Evolutionary conservation across 1,139 yeast species (phyloP).

Genomic region (Geotrichum bryndzae): DNA sequence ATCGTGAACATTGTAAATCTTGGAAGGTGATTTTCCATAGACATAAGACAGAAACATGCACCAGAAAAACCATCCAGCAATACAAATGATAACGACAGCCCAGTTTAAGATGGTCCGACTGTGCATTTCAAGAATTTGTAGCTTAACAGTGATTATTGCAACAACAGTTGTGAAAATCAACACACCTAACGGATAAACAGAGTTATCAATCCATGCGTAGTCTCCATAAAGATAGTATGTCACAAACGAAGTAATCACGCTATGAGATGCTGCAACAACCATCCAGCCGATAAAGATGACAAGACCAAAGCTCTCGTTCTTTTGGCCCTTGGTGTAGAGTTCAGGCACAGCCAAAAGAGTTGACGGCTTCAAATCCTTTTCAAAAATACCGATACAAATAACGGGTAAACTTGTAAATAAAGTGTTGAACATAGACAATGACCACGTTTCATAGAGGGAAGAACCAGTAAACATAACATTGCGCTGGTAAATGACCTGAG

Average conservation of each 20-base stretch:
- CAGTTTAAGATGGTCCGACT: slow-evolving; percentile 67
- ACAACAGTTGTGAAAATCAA: slow-evolving; percentile 67
- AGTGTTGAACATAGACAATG: slow-evolving; percentile 93
- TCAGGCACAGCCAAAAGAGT: slow-evolving; percentile 91
- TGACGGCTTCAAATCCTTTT: slow-evolving; percentile 80
- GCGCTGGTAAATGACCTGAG: slow-evolving; percentile 84
- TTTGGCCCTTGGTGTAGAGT: slow-evolving; percentile 70
- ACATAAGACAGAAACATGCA: slow-evolving; percentile 67
- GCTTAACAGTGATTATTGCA: slow-evolving; percentile 66
- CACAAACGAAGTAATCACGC: slow-evolving; percentile 64
- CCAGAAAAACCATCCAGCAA: slow-evolving; percentile 87
- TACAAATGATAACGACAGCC: slow-evolving; percentile 65
- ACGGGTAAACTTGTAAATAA: slow-evolving; percentile 91
- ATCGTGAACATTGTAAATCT: slow-evolving; percentile 65
- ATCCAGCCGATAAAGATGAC: slow-evolving; percentile 72
- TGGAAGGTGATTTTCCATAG: slow-evolving; percentile 51
- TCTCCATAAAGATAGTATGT: slow-evolving; percentile 66
- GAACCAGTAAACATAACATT: slow-evolving; percentile 88
- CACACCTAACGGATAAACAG: slow-evolving; percentile 77
- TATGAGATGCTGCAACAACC: slow-evolving; percentile 65
- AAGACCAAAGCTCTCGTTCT: slow-evolving; percentile 69
- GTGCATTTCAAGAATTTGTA: slow-evolving; percentile 80
- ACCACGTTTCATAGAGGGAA: slow-evolving; percentile 91
- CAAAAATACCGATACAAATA: slow-evolving; percentile 89
- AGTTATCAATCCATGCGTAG: slow-evolving; percentile 57